Evolutionary conservation across 2,329 filamentous ascomycete species (phyloP).

Genomic region (Incumbomyces delicatus): DNA sequence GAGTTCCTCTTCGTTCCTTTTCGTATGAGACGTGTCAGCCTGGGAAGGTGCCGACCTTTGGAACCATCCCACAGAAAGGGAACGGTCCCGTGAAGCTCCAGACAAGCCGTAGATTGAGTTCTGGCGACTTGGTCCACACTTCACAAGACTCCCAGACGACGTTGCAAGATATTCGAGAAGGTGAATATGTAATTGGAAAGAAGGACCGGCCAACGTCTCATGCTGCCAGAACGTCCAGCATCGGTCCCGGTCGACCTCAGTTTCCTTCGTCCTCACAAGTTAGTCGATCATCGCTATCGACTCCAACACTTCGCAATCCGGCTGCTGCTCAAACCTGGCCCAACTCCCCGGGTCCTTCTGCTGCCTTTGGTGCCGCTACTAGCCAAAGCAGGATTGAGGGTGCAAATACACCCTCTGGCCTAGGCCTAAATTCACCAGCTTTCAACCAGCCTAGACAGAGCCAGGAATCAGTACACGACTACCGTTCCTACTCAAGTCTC

Average conservation of each 20-base stretch:
- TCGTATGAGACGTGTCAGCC: slow-evolving; percentile 15
- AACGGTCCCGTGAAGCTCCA: slow-evolving; percentile 22
- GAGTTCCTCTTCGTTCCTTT: slow-evolving; percentile 9
- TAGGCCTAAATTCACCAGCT: neutral
- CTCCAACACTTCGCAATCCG: neutral
- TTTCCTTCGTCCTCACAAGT: too few species aligned
- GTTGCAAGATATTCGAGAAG: slow-evolving; percentile 18
- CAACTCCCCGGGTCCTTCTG: neutral
- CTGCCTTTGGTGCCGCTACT: neutral
- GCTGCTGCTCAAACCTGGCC: slow-evolving; percentile 1
- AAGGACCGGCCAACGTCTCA: slow-evolving; percentile 14
- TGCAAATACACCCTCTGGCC: neutral
- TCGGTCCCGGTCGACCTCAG: neutral
- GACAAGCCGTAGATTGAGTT: slow-evolving; percentile 19
- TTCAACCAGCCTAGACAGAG: neutral
- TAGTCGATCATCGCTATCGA: neutral
- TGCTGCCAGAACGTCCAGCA: neutral
- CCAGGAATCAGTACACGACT: neutral
- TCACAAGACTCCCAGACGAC: slow-evolving; percentile 19
- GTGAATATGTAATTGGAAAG: slow-evolving; percentile 18
- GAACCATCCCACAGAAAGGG: slow-evolving; percentile 17
- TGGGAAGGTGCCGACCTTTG: slow-evolving; percentile 17
- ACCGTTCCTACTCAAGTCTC: neutral
- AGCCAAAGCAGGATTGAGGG: neutral
- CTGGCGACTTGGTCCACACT: slow-evolving; percentile 19